A percentile compares a stretch with the other conserved stretches of the same genome.
Evolutionary conservation across 129 eudicot genomes (phyloP).

Genomic region (Helianthus tuberosus): DNA sequence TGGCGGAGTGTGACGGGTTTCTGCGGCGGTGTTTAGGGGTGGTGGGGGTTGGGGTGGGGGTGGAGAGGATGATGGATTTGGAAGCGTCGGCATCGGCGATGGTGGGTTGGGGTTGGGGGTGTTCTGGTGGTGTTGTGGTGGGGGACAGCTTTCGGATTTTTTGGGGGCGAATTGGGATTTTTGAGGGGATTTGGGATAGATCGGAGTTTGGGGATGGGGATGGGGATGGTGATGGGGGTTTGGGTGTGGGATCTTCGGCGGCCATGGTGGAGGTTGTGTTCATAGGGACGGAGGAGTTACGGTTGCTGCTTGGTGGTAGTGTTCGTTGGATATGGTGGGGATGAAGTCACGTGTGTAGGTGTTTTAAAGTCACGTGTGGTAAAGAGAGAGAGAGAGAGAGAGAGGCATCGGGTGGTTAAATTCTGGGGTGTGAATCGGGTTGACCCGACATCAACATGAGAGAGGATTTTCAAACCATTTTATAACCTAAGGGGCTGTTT

Average conservation of each 20-base stretch:
- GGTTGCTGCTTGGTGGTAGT: not conserved
- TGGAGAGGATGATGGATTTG: constrained; percentile 23
- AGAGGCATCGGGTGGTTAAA: not conserved
- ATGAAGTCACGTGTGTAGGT: constrained; percentile 26
- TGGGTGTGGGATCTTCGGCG: constrained; percentile 22
- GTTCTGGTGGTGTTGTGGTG: constrained; percentile 19
- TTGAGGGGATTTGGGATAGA: constrained; percentile 56
- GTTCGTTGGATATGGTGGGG: constrained; percentile 21
- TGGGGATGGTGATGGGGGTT: constrained; percentile 9
- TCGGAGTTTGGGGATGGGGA: constrained; percentile 18
- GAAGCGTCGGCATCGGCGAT: constrained; percentile 40
- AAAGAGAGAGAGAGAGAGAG: not conserved
- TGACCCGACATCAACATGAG: no score
- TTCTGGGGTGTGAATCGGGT: not conserved
- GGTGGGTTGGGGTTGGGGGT: constrained; percentile 6
- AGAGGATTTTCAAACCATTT: no score
- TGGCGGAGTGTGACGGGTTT: constrained; percentile 39
- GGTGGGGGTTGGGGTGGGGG: constrained; percentile 33
- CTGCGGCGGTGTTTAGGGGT: constrained; percentile 42
- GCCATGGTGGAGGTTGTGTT: constrained; percentile 28
- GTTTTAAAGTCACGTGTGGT: not conserved
- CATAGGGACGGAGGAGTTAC: constrained; percentile 9
- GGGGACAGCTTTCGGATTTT: constrained; percentile 76
- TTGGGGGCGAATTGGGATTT: constrained; percentile 92
- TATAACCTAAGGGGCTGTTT: no score